Conservation (phyloP, 176 grass and related monocot species). For the Raddia guianensis region DNA sequence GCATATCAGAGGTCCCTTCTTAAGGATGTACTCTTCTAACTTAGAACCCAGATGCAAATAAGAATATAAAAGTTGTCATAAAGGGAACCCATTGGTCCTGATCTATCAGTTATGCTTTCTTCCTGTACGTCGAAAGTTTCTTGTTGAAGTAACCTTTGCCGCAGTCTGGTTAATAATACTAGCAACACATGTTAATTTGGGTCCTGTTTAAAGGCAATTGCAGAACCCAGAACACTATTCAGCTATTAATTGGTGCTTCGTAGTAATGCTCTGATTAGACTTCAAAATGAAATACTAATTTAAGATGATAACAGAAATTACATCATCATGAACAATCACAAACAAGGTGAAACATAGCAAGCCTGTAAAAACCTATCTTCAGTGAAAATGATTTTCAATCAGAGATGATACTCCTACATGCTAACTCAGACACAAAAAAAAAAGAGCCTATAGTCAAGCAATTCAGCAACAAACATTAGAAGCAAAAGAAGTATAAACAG, state of each 20-base stretch:
- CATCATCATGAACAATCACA: slow-evolving; percentile 29
- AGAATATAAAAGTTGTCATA: neutral
- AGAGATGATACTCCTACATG: slow-evolving; percentile 27
- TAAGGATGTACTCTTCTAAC: neutral
- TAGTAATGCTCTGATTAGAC: neutral
- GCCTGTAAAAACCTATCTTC: slow-evolving; percentile 36
- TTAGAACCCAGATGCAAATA: neutral
- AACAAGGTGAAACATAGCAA: slow-evolving; percentile 16
- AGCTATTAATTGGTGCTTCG: neutral
- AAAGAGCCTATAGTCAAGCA: slow-evolving; percentile 44
- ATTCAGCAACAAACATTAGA: slow-evolving; percentile 35
- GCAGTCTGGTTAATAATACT: neutral
- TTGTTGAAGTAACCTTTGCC: slow-evolving; percentile 3
- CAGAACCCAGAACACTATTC: neutral
- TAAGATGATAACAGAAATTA: neutral
- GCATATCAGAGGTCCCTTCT: neutral
- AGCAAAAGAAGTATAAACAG: slow-evolving; percentile 42
- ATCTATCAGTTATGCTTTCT: neutral
- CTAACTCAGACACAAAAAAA: slow-evolving; percentile 39
- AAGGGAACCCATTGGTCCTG: neutral
- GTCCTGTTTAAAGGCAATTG: slow-evolving; percentile 18
- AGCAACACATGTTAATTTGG: neutral
- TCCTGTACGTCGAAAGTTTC: neutral
- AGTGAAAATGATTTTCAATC: slow-evolving; percentile 38
- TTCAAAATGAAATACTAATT: slow-evolving; percentile 6